Evolutionary conservation across 1,284 basidiomycete genomes (phyloP).

Genomic region (Ustilago nuda): DNA sequence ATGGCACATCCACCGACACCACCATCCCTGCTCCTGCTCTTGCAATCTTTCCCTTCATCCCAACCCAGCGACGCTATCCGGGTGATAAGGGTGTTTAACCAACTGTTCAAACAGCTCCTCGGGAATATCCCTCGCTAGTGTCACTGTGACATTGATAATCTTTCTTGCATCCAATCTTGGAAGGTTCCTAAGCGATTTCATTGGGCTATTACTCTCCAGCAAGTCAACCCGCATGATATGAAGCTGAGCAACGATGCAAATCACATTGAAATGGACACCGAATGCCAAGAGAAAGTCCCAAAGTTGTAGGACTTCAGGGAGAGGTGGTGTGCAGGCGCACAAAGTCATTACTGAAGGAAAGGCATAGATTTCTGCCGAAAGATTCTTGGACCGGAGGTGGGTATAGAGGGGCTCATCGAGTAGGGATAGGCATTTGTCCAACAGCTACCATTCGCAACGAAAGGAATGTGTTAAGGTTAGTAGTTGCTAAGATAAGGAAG

Average conservation of each 20-base stretch:
- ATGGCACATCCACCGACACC: background rate
- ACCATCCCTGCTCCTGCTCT: too few relatives aligned
- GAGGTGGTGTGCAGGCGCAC: conserved; percentile 94
- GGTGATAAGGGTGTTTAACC: conserved; percentile 52
- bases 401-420: conserved; percentile 87
- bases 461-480: background rate
- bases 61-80: conserved; percentile 35
- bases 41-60: too few relatives aligned
- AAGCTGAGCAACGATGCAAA: conserved; percentile 95
- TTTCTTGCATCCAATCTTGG: conserved; percentile 87
- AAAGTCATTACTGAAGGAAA: conserved; percentile 95
- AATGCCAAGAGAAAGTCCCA: conserved; percentile 98
- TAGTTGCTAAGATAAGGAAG: background rate
- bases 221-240: conserved; percentile 88
- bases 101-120: conserved; percentile 70
- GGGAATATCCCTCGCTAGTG: conserved; percentile 89
- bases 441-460: conserved; percentile 74
- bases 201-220: conserved; percentile 86
- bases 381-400: conserved; percentile 85
- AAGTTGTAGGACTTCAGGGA: conserved; percentile 90
- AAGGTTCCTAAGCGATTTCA: conserved; percentile 93
- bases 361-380: conserved; percentile 97
- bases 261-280: conserved; percentile 92
- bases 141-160: conserved; percentile 91
- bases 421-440: conserved; percentile 89